Conservation (phyloP, 2,329 filamentous ascomycete genomes). For the Colletotrichum chrysophilum region DNA sequence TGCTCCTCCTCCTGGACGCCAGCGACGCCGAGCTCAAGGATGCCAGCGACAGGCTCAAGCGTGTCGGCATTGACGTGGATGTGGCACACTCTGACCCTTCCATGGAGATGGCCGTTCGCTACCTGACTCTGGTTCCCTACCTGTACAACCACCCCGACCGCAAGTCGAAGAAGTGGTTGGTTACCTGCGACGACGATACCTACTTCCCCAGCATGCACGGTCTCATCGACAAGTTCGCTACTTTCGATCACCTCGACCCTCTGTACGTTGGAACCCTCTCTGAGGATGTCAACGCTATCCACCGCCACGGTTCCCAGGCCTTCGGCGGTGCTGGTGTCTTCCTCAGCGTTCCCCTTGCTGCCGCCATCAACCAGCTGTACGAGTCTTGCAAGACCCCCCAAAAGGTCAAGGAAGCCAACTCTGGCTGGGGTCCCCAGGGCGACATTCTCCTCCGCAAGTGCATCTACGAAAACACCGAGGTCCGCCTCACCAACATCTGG, state of each 20-base stretch:
- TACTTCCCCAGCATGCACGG: slow-evolving; percentile 66
- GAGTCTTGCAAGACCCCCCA: slow-evolving; percentile 50
- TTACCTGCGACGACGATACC: slow-evolving; percentile 69
- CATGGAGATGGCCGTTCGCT: slow-evolving; percentile 64
- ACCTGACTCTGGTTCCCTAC: slow-evolving; percentile 59
- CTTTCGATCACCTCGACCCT: slow-evolving; percentile 55
- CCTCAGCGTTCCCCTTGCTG: slow-evolving; percentile 56
- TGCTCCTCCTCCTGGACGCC: slow-evolving; percentile 60
- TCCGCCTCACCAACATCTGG: slow-evolving; percentile 60
- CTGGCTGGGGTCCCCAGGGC: slow-evolving; percentile 64
- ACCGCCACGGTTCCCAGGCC: slow-evolving; percentile 66
- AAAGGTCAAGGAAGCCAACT: slow-evolving; percentile 60
- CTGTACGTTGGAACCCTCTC: slow-evolving; percentile 68
- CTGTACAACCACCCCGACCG: slow-evolving; percentile 58
- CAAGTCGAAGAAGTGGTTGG: slow-evolving; percentile 60
- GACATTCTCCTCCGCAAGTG: slow-evolving; percentile 68
- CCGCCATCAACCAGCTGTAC: slow-evolving; percentile 49
- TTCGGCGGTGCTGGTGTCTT: slow-evolving; percentile 70
- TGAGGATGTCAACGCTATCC: slow-evolving; percentile 64
- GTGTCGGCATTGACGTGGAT: slow-evolving; percentile 60
- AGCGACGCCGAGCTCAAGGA: slow-evolving; percentile 55
- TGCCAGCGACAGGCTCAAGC: slow-evolving; percentile 49
- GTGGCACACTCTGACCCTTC: slow-evolving; percentile 59
- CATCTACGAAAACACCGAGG: slow-evolving; percentile 67
- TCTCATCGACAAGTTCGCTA: slow-evolving; percentile 54